These are phyloP conservation scores for Teratosphaeria destructans DNA, from an alignment of 2,329 filamentous ascomycete species.

Conservation along the genomic window DNA sequence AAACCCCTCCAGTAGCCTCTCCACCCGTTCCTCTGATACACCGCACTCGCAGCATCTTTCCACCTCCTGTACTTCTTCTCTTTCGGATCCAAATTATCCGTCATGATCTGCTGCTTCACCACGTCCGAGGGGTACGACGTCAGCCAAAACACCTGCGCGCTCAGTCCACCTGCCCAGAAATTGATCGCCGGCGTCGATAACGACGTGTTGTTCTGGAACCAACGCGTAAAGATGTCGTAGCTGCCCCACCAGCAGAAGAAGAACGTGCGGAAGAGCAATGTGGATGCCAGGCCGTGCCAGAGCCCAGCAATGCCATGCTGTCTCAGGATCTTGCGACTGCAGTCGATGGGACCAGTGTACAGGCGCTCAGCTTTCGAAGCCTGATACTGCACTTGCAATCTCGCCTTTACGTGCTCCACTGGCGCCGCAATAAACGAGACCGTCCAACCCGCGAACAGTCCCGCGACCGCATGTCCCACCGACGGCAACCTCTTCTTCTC, in stretches of 20 bases:
- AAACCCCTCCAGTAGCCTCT: slow-evolving; percentile 88
- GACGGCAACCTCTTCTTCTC: slow-evolving; percentile 50
- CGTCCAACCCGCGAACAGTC: slow-evolving; percentile 75
- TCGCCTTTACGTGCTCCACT: slow-evolving; percentile 89
- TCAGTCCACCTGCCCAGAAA: slow-evolving; percentile 93
- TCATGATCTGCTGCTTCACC: slow-evolving; percentile 88
- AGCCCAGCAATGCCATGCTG: slow-evolving; percentile 67
- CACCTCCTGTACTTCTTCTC: slow-evolving; percentile 62
- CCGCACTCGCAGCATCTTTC: slow-evolving; percentile 66
- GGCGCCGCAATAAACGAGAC: slow-evolving; percentile 89
- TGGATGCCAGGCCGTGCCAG: slow-evolving; percentile 77
- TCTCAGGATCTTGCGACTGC: slow-evolving; percentile 53
- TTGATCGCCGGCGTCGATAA: slow-evolving; percentile 74
- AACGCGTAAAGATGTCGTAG: slow-evolving; percentile 72
- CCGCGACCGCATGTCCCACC: slow-evolving; percentile 77
- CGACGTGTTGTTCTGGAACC: slow-evolving; percentile 54
- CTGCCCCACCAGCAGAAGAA: slow-evolving; percentile 99
- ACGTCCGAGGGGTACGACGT: slow-evolving; percentile 87
- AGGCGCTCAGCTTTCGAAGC: slow-evolving; percentile 64
- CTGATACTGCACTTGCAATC: slow-evolving; percentile 88
- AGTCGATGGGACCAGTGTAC: slow-evolving; percentile 83
- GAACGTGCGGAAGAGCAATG: slow-evolving; percentile 77
- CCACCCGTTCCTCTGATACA: slow-evolving; percentile 66
- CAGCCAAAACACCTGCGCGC: slow-evolving; percentile 90
- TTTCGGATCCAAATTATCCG: slow-evolving; percentile 69